Evolutionary conservation across 1,284 basidiomycete species (phyloP), one percentile per base, ranked within the genome.

Genomic region (Tilletia caries): DNA sequence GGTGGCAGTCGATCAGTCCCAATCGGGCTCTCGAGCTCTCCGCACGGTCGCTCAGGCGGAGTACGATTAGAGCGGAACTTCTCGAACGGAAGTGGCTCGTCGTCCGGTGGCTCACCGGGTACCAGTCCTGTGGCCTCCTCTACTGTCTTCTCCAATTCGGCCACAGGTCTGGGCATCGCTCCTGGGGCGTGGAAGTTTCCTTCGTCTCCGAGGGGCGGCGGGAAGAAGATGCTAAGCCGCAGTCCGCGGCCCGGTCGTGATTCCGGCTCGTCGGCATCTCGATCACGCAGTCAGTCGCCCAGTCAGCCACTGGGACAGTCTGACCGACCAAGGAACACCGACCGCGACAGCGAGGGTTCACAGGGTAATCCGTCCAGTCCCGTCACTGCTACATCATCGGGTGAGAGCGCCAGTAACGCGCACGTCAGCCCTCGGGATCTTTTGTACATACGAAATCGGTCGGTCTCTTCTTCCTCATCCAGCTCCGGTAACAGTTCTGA

Each of bases 11-110:
- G 29, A 20, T n/a, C 29, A 18, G 29, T 33, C 20, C 29, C 58
- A 12, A 62, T 62, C 5, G 58, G 58, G 1, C 58, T 62, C 32
- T 62, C 58, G 33, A 62, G 58, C 58, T 62, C 58, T n/a, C 58
- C 58, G 13, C 58, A 34, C n/a, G 23, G 23, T 20, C 58, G 32
- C 33, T 13, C 32, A 3, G 58, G 58, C 32, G 58, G 58, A 3
- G 58, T 62, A 1, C 27, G 58, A 23, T 37, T 62, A 34, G 58
- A 62, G 32, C 58, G 58, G 15, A 62, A 62, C 29, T 62, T 62
- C 18, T 62, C 58, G 18, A 62, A 23, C 18, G 58, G 58, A 34
- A 62, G 58, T 23, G 32, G 58, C 58, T 33, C 58, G 20, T 27
- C 23, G 15, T 34, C 32, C 5, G 32, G 29, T 15, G 58, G 58